Evolutionary conservation across 345 rosid species (phyloP).

Genomic region (Corymbia maculata): DNA sequence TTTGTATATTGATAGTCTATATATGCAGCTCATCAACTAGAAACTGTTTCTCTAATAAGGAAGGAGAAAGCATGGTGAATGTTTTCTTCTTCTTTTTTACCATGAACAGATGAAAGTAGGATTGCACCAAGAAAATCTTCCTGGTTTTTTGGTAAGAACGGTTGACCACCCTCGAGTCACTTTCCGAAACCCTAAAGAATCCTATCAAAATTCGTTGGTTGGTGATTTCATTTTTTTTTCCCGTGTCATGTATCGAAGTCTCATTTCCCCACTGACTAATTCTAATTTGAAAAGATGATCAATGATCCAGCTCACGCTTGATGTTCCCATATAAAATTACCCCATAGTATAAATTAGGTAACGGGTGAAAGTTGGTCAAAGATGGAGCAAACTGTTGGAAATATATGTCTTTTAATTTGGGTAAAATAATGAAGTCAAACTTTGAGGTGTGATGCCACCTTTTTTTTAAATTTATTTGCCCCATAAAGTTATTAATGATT

Average conservation of each 20-base stretch:
- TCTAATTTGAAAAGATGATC: background rate
- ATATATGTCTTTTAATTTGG: too few relatives aligned
- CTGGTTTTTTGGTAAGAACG: background rate
- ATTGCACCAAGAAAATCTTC: background rate
- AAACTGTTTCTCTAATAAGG: background rate
- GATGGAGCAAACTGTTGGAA: background rate
- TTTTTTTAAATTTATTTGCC: too few relatives aligned
- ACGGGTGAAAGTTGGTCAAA: background rate
- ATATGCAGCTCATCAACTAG: background rate
- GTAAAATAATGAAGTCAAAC: too few relatives aligned
- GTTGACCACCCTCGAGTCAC: background rate
- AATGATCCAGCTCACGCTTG: too few relatives aligned
- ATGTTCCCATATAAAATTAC: background rate
- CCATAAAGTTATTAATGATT: too few relatives aligned
- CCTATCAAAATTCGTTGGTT: background rate
- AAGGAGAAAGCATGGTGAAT: background rate
- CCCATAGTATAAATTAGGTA: accelerated
- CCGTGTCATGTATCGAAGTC: accelerated
- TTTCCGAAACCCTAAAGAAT: background rate
- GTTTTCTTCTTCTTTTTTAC: background rate
- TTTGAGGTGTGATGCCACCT: too few relatives aligned
- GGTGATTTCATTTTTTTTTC: background rate
- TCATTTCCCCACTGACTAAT: background rate
- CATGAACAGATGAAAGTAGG: background rate
- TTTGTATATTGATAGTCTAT: too few relatives aligned